Base-by-base conservation (phyloP, 108 stramenopile genomes). In the Phaeodactylum tricornutum region DNA sequence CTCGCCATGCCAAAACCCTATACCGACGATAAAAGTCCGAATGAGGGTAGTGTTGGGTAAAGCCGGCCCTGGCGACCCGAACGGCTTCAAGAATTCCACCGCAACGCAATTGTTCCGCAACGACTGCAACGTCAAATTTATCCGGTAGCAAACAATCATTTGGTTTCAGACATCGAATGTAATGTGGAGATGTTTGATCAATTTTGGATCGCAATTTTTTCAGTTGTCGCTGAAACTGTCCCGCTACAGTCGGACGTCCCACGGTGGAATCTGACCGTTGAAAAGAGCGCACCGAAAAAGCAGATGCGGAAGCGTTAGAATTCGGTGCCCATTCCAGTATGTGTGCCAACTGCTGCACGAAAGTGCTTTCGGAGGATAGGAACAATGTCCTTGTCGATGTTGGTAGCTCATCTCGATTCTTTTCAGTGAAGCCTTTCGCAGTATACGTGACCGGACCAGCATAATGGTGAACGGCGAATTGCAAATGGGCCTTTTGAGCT, bases 71-170 rank as follows among this genome's bases (percentile, higher is more conserved):
- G 42, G 79, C 78, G 17, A 93, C 89, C 43, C 88, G 72, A 12
- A 93, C 92, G 26, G 92, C 92, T 63, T 96, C 92, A 8, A 92
- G 66, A 28, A 96, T 87, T 36, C 93, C 93, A 35, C 85, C 87
- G 47, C 82, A 94, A 23, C 83, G 51, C 43, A 94, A 63, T 49
- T 94, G 93, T 20, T 88, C 93, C 11, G 87, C 78, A 47, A 87
- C 81, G 30, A 84, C 78, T 34, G 77, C 78, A 11, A 74, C 66
- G 49, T 84, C 76, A 50, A 87, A 92, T 27, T 72, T 61, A 45
- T 86, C 74, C 0, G 87, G 77, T 23, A 75, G 75, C 30, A 87
- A 67, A 26, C 69, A 65, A 60, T 87, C 84, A 61, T 94, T 94
- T 29, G 95, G 95, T 58, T 94, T 93, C 28, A 96, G 60, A 48